These are phyloP conservation scores for Neoascochyta sp. DNA, from an alignment of 2,329 filamentous ascomycete genomes.

Conservation along the genomic window DNA sequence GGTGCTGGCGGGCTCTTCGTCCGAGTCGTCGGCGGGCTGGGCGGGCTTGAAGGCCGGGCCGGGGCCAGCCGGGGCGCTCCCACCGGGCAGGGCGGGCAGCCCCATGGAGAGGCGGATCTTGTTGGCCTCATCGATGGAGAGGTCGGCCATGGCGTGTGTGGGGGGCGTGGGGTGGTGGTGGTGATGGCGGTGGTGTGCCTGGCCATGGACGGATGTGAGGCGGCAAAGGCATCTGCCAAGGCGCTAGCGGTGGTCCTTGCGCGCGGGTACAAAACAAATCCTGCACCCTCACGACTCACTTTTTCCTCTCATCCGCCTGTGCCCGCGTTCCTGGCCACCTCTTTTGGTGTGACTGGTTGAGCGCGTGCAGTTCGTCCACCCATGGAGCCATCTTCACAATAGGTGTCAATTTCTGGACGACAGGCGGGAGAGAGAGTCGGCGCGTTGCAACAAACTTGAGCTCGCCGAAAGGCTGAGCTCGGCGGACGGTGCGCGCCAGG, in stretches of 20 bases:
- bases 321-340: slow-evolving; percentile 69
- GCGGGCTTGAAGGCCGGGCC: slow-evolving; percentile 56
- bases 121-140: slow-evolving; percentile 82
- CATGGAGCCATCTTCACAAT: slow-evolving; percentile 67
- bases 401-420: slow-evolving; percentile 92
- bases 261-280: slow-evolving; percentile 30
- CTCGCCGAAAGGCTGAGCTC: slow-evolving; percentile 38
- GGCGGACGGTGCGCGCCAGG: slow-evolving; percentile 34
- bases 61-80: slow-evolving; percentile 55
- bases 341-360: slow-evolving; percentile 65
- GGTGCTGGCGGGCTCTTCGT: slow-evolving; percentile 74
- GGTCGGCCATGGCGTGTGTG: slow-evolving; percentile 26
- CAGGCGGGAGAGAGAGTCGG: slow-evolving; percentile 82
- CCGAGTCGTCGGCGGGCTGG: slow-evolving; percentile 49
- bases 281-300: no score
- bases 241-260: slow-evolving; percentile 9
- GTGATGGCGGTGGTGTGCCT: slow-evolving; percentile 1
- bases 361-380: slow-evolving; percentile 78
- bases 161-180: slow-evolving; percentile 4
- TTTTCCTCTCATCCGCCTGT: slow-evolving; percentile 67
- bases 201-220: no score
- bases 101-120: slow-evolving; percentile 85
- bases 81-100: slow-evolving; percentile 82
- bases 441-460: slow-evolving; percentile 53
- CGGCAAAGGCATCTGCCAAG: slow-evolving; percentile 13